Evolutionary conservation across 495 filamentous ascomycete genomes (phyloP).

Genomic region (Hypomontagnella monticulosa): DNA sequence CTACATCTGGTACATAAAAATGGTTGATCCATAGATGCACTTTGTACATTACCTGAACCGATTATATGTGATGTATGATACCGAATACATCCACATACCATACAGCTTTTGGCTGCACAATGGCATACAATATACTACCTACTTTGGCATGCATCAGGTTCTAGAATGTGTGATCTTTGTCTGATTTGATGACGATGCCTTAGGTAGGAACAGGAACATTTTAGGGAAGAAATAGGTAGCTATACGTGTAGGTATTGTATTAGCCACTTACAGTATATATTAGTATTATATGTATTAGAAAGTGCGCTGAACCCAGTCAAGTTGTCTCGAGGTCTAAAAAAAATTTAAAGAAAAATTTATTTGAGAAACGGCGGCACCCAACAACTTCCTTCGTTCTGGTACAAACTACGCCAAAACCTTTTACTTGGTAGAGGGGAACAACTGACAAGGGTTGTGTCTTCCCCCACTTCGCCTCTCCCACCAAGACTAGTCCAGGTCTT

Average conservation of each 20-base stretch:
- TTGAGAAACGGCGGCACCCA: slow-evolving; percentile 34
- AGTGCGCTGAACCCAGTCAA: slow-evolving; percentile 24
- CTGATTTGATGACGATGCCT: not conserved
- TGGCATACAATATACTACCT: slow-evolving; percentile 2
- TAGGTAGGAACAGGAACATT: slow-evolving; percentile 8
- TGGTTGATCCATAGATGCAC: not conserved
- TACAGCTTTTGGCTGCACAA: slow-evolving; percentile 14
- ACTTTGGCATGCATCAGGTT: not conserved
- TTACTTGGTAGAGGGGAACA: slow-evolving; percentile 25
- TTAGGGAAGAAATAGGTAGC: not conserved
- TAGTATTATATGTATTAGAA: too few relatives aligned
- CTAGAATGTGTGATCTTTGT: not conserved
- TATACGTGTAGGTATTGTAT: not conserved
- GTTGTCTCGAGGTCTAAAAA: slow-evolving; percentile 10
- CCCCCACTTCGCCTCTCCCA: slow-evolving; percentile 46
- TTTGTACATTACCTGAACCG: slow-evolving; percentile 15
- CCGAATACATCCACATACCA: slow-evolving; percentile 6
- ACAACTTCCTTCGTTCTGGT: slow-evolving; percentile 32
- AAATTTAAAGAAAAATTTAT: slow-evolving; percentile 36
- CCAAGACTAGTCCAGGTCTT: slow-evolving; percentile 41
- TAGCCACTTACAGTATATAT: not conserved
- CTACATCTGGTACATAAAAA: too few relatives aligned
- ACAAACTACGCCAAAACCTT: slow-evolving; percentile 3
- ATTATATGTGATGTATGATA: slow-evolving; percentile 14
- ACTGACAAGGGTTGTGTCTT: slow-evolving; percentile 40